Base-by-base conservation (phyloP, 1,284 basidiomycete genomes). In the Thelephora terrestris region DNA sequence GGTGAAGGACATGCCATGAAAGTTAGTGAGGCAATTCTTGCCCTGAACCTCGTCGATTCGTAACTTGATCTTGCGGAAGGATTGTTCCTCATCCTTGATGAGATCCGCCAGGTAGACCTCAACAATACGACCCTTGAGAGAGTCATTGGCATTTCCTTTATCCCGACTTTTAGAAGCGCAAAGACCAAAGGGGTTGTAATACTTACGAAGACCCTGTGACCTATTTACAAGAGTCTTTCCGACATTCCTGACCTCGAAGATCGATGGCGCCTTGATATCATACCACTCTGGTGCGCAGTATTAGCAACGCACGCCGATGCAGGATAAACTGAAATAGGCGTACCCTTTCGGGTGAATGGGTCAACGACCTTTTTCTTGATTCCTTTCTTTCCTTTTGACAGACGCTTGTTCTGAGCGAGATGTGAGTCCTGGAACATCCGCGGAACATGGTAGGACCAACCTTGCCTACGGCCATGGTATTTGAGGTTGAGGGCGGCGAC, bases 1-100 rank as follows among this genome's bases (percentile, higher is more conserved):
- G 56, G 96, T 99, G 77, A 99, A 98, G 77, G 96, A 91, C 96
- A 99, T 99, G 68, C 95, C 96, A 75, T 95, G 89, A 88, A 99
- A 99, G 75, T 95, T 97, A 70, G 96, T 98, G 51, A 99, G 80
- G 79, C 94, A 98, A 80, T 91, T 95, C 79, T 94, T 96, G 76
- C 95, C 96, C 75, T 97, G 87, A 57, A 99, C 81, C 65, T 98
- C 95, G 67, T 99, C 95, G 61, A 99, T 79, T 62, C 92, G 88
- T 67, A 99, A 83, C 75, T 93, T 92, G 73, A 99, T 95, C 82
- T 99, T 99, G 69, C 96, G 88, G 92, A 95, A 99, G 51, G 92
- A 85, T 70, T 98, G 92, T 69, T 99, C 96, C 76, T 99, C 95
- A 69, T 99, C 96, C 78, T 97, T 97, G 84, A 94, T 95, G 55